Base-by-base conservation (phyloP, 1,284 basidiomycete species). In the Cryptococcus deneoformans region DNA sequence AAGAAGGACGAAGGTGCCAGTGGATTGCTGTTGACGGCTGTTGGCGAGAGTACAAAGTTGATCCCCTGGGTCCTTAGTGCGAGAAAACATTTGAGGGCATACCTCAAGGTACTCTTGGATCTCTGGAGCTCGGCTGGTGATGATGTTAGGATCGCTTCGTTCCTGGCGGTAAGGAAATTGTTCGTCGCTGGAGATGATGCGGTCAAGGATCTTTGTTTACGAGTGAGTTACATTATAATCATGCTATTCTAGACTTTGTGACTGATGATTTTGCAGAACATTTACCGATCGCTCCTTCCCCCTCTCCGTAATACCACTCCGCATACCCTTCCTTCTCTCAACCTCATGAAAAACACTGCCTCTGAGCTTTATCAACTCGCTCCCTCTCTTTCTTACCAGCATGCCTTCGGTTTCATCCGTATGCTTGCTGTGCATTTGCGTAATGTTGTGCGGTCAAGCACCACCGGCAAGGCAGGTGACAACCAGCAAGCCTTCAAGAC, bases 341-440 rank as follows among this genome's bases (percentile, higher is more conserved):
- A 91, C 70, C 79, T 99, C 45, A 96, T 98, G 92, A 99, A 99
- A 79, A 98, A 99, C 78, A 90, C 92, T 2, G 94, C 94, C 0
- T 88, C 89, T 0, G 93, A 96, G 75, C 82, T 99, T 1, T 99
- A 90, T 79, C 87, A 87, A 63, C 79, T 94, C 51, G 84, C 90
- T 11, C 77, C 74, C 1, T 44, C 58, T 6, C 63, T 74, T 2
- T 73, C 76, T 3, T 99, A 99, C 78, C 93, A 94, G 66, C 93
- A 96, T 68, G 92, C 93, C 1, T 99, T 99, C 79, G 88, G 89
- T 11, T 99, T 95, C 76, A 95, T 99, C 66, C 87, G 96, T 42
- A 93, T 96, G 77, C 85, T 99, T 43, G 96, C 95, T 1, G 90
- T 98, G 60, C 90, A 92, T 71, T 81, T 99, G 52, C 82, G 96